These are phyloP conservation scores for Trichoderma semiorbis DNA, from an alignment of 2,329 filamentous ascomycete genomes.

Conservation along the genomic window DNA sequence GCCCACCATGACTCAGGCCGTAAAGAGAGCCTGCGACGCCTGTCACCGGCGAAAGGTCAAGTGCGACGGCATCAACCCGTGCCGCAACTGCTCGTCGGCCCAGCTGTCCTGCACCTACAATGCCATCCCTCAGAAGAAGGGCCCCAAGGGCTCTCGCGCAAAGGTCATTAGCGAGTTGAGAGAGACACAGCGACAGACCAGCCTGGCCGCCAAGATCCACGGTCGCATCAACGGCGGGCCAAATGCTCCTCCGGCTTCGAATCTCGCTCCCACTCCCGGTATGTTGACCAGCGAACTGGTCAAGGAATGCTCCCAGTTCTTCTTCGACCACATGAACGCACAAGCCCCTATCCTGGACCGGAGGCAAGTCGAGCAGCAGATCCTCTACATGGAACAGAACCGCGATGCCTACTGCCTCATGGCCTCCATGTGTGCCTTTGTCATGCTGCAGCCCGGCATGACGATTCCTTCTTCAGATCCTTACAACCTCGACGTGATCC, in stretches of 20 bases:
- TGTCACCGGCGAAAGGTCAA: slow-evolving; percentile 74
- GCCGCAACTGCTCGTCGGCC: slow-evolving; percentile 66
- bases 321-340: slow-evolving; percentile 64
- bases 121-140: slow-evolving; percentile 72
- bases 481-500: slow-evolving; percentile 53
- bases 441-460: slow-evolving; percentile 68
- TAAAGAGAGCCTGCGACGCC: slow-evolving; percentile 66
- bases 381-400: slow-evolving; percentile 58
- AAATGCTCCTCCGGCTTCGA: slow-evolving; percentile 45
- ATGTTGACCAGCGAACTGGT: slow-evolving; percentile 60
- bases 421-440: slow-evolving; percentile 62
- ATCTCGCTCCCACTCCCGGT: slow-evolving; percentile 54
- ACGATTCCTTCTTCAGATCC: slow-evolving; percentile 55
- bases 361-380: slow-evolving; percentile 54
- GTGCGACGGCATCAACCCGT: slow-evolving; percentile 68
- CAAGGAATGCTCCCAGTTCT: slow-evolving; percentile 65
- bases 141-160: slow-evolving; percentile 69
- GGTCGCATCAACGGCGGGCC: slow-evolving; percentile 56
- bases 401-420: slow-evolving; percentile 63
- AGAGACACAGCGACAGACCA: slow-evolving; percentile 64
- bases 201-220: slow-evolving; percentile 59
- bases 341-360: slow-evolving; percentile 62
- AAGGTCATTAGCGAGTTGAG: slow-evolving; percentile 73
- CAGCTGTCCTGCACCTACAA: slow-evolving; percentile 70
- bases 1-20: slow-evolving; percentile 46